Evolutionary conservation across 1,284 basidiomycete species (phyloP).

Genomic region (Malassezia yamatoensis): DNA sequence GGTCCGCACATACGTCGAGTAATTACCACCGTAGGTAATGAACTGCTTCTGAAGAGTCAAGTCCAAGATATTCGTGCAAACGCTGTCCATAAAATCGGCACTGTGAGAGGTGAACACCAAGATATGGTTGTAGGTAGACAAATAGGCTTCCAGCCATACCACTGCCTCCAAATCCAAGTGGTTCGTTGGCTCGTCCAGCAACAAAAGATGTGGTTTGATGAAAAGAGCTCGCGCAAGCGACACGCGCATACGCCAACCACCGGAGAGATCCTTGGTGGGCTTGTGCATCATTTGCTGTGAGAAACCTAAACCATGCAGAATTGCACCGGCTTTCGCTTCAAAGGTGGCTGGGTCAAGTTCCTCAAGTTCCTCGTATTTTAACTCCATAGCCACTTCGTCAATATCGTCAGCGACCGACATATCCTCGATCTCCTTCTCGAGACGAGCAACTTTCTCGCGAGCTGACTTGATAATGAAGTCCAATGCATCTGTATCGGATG

Average conservation of each 20-base stretch:
- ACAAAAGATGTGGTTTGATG: slow-evolving; percentile 84
- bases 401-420: slow-evolving; percentile 77
- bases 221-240: slow-evolving; percentile 91
- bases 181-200: slow-evolving; percentile 65
- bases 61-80: slow-evolving; percentile 86
- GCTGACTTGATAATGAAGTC: slow-evolving; percentile 93
- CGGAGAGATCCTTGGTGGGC: slow-evolving; percentile 95
- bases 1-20: slow-evolving; percentile 88
- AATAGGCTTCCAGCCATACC: slow-evolving; percentile 95
- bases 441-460: slow-evolving; percentile 82
- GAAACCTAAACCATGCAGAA: slow-evolving; percentile 95
- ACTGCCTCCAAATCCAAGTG: slow-evolving; percentile 93
- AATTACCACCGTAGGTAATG: slow-evolving; percentile 87
- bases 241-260: slow-evolving; percentile 98
- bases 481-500: slow-evolving; percentile 85
- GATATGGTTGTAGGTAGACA: slow-evolving; percentile 96
- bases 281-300: slow-evolving; percentile 82
- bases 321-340: slow-evolving; percentile 87
- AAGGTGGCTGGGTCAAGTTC: slow-evolving; percentile 92
- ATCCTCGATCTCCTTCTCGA: slow-evolving; percentile 90
- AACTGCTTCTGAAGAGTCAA: slow-evolving; percentile 73
- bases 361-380: slow-evolving; percentile 89
- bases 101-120: slow-evolving; percentile 84
- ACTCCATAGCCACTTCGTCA: slow-evolving; percentile 75
- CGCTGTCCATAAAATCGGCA: slow-evolving; percentile 92